A percentile compares a stretch with the other conserved stretches of the same genome.
Conservation (phyloP, 768 basidiomycete species). For the Amanita rubescens region DNA sequence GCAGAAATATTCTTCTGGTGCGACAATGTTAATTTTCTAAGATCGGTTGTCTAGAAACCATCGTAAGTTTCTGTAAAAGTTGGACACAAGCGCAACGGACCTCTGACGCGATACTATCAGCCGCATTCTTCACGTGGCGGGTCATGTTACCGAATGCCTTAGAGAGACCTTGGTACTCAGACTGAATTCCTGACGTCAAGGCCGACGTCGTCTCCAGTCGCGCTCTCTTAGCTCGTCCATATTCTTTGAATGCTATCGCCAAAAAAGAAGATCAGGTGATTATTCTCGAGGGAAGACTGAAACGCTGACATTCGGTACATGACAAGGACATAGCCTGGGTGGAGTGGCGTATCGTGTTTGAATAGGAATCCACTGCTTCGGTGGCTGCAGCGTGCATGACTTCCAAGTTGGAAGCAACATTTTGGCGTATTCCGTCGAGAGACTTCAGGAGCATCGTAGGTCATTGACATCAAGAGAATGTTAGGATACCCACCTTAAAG, state of each 20-base stretch:
- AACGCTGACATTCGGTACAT: constrained; percentile 35
- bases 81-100: constrained; percentile 24
- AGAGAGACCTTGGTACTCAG: constrained; percentile 45
- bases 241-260: constrained; percentile 49
- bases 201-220: constrained; percentile 51
- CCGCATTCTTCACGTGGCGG: background rate
- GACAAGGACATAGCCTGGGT: constrained; percentile 35
- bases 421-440: constrained; percentile 29
- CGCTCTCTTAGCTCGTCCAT: constrained; percentile 57
- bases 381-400: constrained; percentile 38
- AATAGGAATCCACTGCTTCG: constrained; percentile 42
- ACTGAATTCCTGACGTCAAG: constrained; percentile 42
- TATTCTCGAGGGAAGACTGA: background rate
- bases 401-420: constrained; percentile 34
- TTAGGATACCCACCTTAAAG: constrained; percentile 39
- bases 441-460: constrained; percentile 23
- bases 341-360: constrained; percentile 43
- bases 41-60: constrained; percentile 30
- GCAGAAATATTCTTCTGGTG: constrained; percentile 36
- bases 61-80: background rate
- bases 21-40: constrained; percentile 32
- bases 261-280: background rate
- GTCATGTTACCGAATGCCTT: constrained; percentile 27
- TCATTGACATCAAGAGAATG: background rate
- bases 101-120: constrained; percentile 34